phyloP scores from a whole-genome alignment of 225 moss, liverwort and hornwort genomes.

The Polytrichum formosum region DNA sequence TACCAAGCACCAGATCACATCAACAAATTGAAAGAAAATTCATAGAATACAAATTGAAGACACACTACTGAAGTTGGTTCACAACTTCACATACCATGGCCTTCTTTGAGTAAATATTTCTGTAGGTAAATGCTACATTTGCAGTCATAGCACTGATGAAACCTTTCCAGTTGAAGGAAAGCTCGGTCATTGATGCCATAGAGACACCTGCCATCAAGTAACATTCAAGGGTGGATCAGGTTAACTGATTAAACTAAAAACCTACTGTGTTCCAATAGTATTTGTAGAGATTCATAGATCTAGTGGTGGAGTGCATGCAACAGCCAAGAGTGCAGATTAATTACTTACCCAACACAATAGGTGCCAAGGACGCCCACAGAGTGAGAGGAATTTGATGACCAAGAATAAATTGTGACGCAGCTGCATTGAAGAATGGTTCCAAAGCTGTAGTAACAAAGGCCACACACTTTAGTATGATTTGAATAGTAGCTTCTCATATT shows the following conservation, averaged over 20 bases:
- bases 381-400: conserved; percentile 73
- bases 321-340: not conserved
- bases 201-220: conserved; percentile 61
- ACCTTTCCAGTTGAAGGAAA: conserved; percentile 98
- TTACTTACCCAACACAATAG: conserved; percentile 67
- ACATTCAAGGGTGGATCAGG: not conserved
- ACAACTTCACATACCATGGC: conserved; percentile 91
- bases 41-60: not conserved
- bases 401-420: conserved; percentile 91
- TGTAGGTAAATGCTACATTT: conserved; percentile 89
- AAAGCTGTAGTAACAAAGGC: conserved; percentile 35
- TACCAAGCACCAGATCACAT: not conserved
- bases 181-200: conserved; percentile 93
- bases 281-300: too few species aligned
- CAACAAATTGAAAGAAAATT: not conserved
- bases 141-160: conserved; percentile 97
- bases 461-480: too few species aligned
- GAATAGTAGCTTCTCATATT: too few species aligned
- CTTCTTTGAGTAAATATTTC: conserved; percentile 98
- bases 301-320: not conserved
- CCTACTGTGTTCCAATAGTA: too few species aligned
- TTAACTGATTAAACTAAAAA: not conserved
- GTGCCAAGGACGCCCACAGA: conserved; percentile 74
- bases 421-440: conserved; percentile 96
- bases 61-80: not conserved